These are phyloP conservation scores for Endoconidiophora laricicola DNA, from an alignment of 2,329 filamentous ascomycete species.

Conservation along the genomic window DNA sequence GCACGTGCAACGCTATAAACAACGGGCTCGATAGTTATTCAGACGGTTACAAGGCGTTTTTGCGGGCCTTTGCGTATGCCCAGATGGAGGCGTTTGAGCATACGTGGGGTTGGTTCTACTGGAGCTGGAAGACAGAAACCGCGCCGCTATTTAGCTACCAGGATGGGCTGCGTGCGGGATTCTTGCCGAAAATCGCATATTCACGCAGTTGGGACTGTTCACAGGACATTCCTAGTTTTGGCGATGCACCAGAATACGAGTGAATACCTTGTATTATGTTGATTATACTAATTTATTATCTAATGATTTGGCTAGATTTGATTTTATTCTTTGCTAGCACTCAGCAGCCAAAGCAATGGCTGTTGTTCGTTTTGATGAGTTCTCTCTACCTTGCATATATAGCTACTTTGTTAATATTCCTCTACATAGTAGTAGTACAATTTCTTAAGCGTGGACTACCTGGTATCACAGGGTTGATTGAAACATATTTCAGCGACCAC, in stretches of 20 bases:
- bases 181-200: conserved; percentile 43
- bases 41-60: conserved; percentile 46
- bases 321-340: no score
- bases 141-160: conserved; percentile 63
- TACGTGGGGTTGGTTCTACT: conserved; percentile 68
- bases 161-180: conserved; percentile 40
- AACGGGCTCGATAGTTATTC: conserved; percentile 16
- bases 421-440: no score
- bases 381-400: no score
- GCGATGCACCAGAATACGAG: conserved; percentile 17
- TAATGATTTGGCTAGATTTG: no score
- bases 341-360: no score
- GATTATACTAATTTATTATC: no score
- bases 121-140: conserved; percentile 62
- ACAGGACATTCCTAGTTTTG: conserved; percentile 18
- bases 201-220: conserved; percentile 33
- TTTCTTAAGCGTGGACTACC: no score
- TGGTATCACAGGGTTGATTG: no score
- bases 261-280: conserved; percentile 2
- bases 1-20: conserved; percentile 44
- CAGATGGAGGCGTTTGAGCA: conserved; percentile 61
- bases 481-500: no score
- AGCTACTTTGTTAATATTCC: no score
- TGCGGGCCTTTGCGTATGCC: conserved; percentile 54
- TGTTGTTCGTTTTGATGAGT: no score